Evolutionary conservation across 192 early-diverging fungal species (phyloP), one percentile per base, ranked within the genome.

Genomic region (Pilobolus umbonatus): DNA sequence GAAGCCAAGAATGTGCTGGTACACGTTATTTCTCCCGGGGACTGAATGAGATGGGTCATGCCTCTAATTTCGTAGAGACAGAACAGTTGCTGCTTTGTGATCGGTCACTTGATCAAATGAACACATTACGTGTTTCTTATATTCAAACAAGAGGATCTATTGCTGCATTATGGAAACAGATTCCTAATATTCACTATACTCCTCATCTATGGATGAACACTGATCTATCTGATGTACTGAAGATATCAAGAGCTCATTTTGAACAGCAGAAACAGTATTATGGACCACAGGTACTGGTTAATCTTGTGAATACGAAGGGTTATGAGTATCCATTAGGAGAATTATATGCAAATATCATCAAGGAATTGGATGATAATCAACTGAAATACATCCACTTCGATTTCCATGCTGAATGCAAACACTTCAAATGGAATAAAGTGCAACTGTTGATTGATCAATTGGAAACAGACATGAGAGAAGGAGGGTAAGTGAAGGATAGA

Each of bases 11-110:
- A 64, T 85, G 90, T 24, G 85, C 78, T 35, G 95, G 96, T 48
- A 91, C 93, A 2, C 88, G 97, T 19, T 99, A 91, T 67, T 88
- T 96, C 65, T 87, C 88, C 31, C 86, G 97, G 26, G 95, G 97
- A 47, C 83, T 96, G 8, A 95, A 99, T 65, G 80, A 77, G 44
- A 55, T 86, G 1, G 97, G 95, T 26, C 85, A 94, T 62, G 95
- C 95, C 30, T 88, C 95, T 40, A 99, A 99, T 71, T 97, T 85
- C 71, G 92, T 92, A 21, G 97, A 99, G 74, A 97, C 94, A 0
- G 95, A 99, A 64, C 95, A 97, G 77, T 77, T 97, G 44, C 73
- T 96, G 5, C 69, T 82, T 35, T 79, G 77, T 50, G 82, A 81
- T 22, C 73, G n/a, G 59, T 65, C 55, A 48, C 65, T 57, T 35